Base-by-base conservation (phyloP, 192 early-diverging fungal species). In the Backusella liffmaniae region DNA sequence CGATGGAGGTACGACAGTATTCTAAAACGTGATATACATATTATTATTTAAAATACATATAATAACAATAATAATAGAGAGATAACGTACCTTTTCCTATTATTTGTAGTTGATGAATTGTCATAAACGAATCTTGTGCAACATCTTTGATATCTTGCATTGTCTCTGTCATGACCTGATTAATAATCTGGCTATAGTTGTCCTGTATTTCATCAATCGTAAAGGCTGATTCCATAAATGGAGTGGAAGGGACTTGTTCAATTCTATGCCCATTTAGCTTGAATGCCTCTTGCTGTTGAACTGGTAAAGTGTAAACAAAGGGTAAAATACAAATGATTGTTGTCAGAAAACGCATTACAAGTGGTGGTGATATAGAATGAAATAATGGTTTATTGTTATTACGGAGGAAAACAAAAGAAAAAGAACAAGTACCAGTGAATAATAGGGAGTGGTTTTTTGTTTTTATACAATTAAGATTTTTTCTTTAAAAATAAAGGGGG, bases 121-220 rank as follows among this genome's bases (percentile, higher is more conserved):
- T 62, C 35, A 39, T 13, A 30, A 59, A 73, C 8, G 56, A 59
- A 35, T 73, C 53, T 65, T 36, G 51, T 41, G 56, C 53, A 30
- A 46, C 32, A 34, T 36, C 71, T 10, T 35, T 53, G 7, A 72
- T 72, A 30, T 72, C 71, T 34, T 46, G 29, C 36, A 53, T 72
- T 8, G 49, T 72, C 15, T 44, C 32, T 23, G 44, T 46, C 59
- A 77, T 65, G 7, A 77, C 76, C 37, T 72, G 70, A 37, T 62
- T 53, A 26, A 73, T 71, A 21, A 77, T 73, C 0, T 15, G 41
- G 30, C 23, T 69, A n/a, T 77, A 77, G 35, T 67, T 66, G 13
- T 72, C 76, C 5, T 37, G 39, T 35, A 69, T 9, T 18, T 39
- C 36, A 39, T 69, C 21, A 39, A 69, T 35, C 12, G 13, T 23